Conservation (phyloP, 352 stramenopile species). For the Aphanomyces euteiches region DNA sequence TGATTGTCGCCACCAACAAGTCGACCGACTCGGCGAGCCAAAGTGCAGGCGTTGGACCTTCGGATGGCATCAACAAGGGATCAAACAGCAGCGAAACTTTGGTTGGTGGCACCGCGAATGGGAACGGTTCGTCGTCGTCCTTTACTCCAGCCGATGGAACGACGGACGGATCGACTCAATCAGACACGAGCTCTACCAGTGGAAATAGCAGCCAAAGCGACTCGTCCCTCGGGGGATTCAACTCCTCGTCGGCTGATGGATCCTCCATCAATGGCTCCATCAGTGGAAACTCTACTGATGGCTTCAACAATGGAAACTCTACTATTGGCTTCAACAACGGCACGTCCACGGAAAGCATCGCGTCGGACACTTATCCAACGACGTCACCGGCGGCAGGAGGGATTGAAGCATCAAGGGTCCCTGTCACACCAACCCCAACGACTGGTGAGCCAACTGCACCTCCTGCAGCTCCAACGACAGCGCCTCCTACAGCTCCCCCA, state of each 20-base stretch:
- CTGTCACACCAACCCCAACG: background rate
- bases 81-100: slow-evolving; percentile 1
- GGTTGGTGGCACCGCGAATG: background rate
- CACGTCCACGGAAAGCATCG: background rate
- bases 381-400: background rate
- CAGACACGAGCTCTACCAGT: too few relatives aligned
- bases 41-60: background rate
- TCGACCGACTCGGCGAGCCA: background rate
- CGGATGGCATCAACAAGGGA: too few relatives aligned
- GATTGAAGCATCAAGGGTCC: background rate
- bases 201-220: too few relatives aligned
- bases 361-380: background rate
- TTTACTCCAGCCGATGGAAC: background rate
- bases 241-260: too few relatives aligned
- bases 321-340: background rate
- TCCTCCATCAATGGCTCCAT: background rate
- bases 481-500: background rate
- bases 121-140: background rate
- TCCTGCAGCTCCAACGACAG: background rate
- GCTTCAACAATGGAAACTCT: background rate
- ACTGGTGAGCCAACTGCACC: background rate
- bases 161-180: too few relatives aligned
- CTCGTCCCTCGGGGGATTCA: too few relatives aligned
- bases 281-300: background rate
- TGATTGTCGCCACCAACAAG: background rate